Base-by-base conservation (phyloP, 148 eudicot species). In the Chenopodium quinoa region DNA sequence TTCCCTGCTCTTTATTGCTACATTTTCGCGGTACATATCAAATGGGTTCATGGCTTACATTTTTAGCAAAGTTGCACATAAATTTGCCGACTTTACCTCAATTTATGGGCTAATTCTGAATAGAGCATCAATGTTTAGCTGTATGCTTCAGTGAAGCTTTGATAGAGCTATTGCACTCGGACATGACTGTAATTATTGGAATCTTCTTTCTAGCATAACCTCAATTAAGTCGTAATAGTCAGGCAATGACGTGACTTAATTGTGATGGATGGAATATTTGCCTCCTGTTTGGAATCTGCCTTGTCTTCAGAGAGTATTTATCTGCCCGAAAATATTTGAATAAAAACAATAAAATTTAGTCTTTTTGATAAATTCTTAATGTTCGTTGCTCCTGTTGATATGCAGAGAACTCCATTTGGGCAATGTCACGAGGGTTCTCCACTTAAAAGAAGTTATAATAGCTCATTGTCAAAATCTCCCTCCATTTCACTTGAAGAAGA, bases 401-500 rank as follows among this genome's bases (percentile, higher is more conserved):
- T 34, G 67, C 82, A 48, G 31, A 58, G 40, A 67, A 78, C 79
- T 78, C 76, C 66, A 81, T 76, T 32, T 56, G 52, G 75, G 70
- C 77, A 75, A 65, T 47, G 83, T 64, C 74, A 50, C 3, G 86
- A 62, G 56, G 87, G 77, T 56, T 86, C 90, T 62, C 82, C 85
- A 9, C 37, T 72, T 76, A 65, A 79, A 79, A 87, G 78, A 60
- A 72, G 70, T 75, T 65, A 31, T 17, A 81, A 76, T 67, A 78
- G 75, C 69, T 67, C 73, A 64, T 64, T 70, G 47, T 74, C 68
- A 76, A 92, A 87, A 73, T 80, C 78, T 58, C 87, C 71, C 75
- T 77, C 75, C 13, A 71, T 67, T 52, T 83, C 81, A 67, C 86
- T 88, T 75, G 86, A 86, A 80, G 84, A 85, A 65, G 92, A 91